Conservation (phyloP, 2,329 filamentous ascomycete species). For the Colletotrichum sp. region DNA sequence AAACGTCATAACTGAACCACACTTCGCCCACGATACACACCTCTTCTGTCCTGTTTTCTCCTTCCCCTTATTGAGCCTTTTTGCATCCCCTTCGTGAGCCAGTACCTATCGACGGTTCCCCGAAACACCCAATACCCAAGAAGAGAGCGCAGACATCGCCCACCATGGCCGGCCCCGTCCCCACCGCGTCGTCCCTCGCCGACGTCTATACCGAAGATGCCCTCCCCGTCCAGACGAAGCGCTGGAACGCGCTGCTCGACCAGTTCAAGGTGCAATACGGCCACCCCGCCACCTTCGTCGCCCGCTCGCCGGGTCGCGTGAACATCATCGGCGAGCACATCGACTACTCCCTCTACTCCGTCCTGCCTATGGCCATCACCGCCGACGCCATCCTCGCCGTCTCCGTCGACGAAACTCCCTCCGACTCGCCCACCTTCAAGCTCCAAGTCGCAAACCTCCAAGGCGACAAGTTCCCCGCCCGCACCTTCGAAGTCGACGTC, state of each 20-base stretch:
- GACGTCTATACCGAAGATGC: conserved; percentile 85
- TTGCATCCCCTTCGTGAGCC: too few relatives aligned
- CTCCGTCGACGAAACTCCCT: conserved; percentile 53
- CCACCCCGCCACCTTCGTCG: conserved; percentile 76
- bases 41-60: not conserved
- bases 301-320: conserved; percentile 90
- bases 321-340: conserved; percentile 99
- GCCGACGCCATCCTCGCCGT: conserved; percentile 91
- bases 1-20: conserved; percentile 10
- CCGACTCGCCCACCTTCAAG: conserved; percentile 61
- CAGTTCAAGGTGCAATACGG: conserved; percentile 76
- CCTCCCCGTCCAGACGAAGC: conserved; percentile 67
- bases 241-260: conserved; percentile 78
- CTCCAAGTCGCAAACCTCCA: conserved; percentile 84
- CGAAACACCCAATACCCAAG: not conserved
- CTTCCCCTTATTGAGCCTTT: not conserved
- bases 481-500: conserved; percentile 74
- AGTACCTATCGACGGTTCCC: too few relatives aligned
- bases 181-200: conserved; percentile 74
- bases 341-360: conserved; percentile 96
- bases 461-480: conserved; percentile 74
- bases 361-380: conserved; percentile 93
- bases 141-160: not conserved
- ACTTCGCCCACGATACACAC: not conserved
- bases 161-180: conserved; percentile 67